Percentiles rank a stretch among this genome's conserved stretches.
Evolutionary conservation across 306 rosid species (phyloP).

Genomic region (Ammopiptanthus mongolicus): DNA sequence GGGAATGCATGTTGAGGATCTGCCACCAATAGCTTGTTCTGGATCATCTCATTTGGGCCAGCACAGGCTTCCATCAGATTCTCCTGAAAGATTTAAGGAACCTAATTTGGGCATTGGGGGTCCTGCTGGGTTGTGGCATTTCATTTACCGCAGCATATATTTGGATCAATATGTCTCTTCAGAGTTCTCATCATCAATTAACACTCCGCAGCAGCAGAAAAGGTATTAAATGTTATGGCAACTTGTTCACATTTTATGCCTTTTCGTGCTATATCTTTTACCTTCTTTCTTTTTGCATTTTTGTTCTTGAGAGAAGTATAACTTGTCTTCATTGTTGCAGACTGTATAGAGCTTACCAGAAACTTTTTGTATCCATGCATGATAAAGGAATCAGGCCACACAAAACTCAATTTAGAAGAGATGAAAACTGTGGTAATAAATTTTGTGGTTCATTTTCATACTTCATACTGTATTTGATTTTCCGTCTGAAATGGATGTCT

Average conservation of each 20-base stretch:
- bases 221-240: conserved; percentile 36
- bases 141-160: conserved; percentile 88
- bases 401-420: conserved; percentile 96
- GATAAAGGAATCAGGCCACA: conserved; percentile 82
- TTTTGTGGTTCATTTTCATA: neutral
- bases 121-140: conserved; percentile 97
- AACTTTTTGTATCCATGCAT: conserved; percentile 86
- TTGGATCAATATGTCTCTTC: conserved; percentile 91
- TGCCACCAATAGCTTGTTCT: conserved; percentile 61
- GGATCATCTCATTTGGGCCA: conserved; percentile 65
- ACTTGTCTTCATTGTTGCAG: conserved; percentile 48
- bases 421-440: conserved; percentile 80
- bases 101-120: conserved; percentile 59
- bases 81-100: conserved; percentile 69
- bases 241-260: conserved; percentile 4
- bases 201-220: conserved; percentile 69
- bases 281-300: neutral
- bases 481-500: conserved; percentile 9
- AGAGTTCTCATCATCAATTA: conserved; percentile 70
- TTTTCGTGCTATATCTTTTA: neutral
- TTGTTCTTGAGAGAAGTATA: conserved; percentile 5
- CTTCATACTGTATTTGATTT: neutral
- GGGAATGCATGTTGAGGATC: conserved; percentile 93
- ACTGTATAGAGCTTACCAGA: conserved; percentile 89
- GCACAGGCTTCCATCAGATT: conserved; percentile 62